phyloP scores from a whole-genome alignment of 2,329 filamentous ascomycete genomes.

The Mycosphaerelloides madeirae region DNA sequence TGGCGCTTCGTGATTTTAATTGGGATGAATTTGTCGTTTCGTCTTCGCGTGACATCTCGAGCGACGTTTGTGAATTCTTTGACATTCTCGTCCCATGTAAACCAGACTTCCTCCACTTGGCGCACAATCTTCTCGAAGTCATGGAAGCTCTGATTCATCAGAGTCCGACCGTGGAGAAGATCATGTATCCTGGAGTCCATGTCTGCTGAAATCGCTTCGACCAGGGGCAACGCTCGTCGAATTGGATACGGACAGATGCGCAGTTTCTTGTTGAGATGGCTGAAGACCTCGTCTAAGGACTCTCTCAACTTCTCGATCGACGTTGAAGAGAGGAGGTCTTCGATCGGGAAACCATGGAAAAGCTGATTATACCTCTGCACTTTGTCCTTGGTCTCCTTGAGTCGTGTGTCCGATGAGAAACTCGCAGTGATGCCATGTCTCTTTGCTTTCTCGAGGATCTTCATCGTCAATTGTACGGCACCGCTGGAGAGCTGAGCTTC shows the following conservation, averaged over 20 bases:
- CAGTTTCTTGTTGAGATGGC: constrained; percentile 94
- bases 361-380: constrained; percentile 98
- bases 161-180: constrained; percentile 75
- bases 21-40: constrained; percentile 96
- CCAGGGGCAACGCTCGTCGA: constrained; percentile 82
- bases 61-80: constrained; percentile 98
- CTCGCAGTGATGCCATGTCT: constrained; percentile 96
- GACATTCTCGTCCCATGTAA: constrained; percentile 88
- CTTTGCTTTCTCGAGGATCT: constrained; percentile 94
- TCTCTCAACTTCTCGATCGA: constrained; percentile 85
- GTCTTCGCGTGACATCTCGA: constrained; percentile 84
- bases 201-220: constrained; percentile 93
- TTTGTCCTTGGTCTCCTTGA: constrained; percentile 92
- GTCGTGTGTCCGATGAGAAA: constrained; percentile 89
- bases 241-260: constrained; percentile 95
- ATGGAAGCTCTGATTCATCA: constrained; percentile 87
- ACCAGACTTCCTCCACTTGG: constrained; percentile 79
- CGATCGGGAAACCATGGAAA: constrained; percentile 95
- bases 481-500: constrained; percentile 83
- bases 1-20: constrained; percentile 93
- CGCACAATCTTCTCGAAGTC: constrained; percentile 86
- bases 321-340: constrained; percentile 88
- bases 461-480: constrained; percentile 83
- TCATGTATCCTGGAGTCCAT: constrained; percentile 81
- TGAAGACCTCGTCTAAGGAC: constrained; percentile 83